phyloP scores from a whole-genome alignment of 2,329 filamentous ascomycete genomes.

The Fusarium pseudocircinatum region DNA sequence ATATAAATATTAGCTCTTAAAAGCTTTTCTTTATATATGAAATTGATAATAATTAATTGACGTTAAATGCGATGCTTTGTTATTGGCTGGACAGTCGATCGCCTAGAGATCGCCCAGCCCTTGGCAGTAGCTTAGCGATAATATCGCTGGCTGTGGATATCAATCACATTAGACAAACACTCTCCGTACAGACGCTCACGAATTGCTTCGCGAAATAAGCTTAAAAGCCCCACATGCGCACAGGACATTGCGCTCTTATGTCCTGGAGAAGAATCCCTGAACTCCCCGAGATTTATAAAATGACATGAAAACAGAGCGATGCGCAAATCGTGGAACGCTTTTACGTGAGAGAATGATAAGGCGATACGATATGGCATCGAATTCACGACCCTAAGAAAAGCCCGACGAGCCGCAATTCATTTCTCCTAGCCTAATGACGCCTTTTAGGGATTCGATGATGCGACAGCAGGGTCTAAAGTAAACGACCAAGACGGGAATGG shows the following conservation, averaged over 20 bases:
- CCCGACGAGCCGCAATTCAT: conserved; percentile 28
- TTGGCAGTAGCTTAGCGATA: conserved; percentile 35
- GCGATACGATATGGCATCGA: neutral
- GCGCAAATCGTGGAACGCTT: neutral
- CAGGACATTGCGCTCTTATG: neutral
- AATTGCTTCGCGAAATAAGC: conserved; percentile 30
- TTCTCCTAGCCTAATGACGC: conserved; percentile 28
- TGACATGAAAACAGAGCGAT: neutral
- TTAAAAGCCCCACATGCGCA: conserved; percentile 25
- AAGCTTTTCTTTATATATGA: no score
- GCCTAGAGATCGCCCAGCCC: conserved; percentile 36
- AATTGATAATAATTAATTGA: neutral
- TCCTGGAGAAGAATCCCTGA: conserved; percentile 8
- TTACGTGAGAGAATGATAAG: neutral
- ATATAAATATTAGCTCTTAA: neutral
- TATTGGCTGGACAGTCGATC: conserved; percentile 21
- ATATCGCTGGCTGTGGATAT: conserved; percentile 20
- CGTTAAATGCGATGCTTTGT: neutral
- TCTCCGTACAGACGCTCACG: neutral
- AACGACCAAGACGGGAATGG: neutral
- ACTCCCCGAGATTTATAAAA: conserved; percentile 18
- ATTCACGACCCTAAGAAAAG: neutral
- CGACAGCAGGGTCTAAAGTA: conserved; percentile 11
- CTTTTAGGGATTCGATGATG: conserved; percentile 34
- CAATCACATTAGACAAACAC: neutral